phyloP scores from a whole-genome alignment of 495 filamentous ascomycete genomes.

The Tetracladium marchalianum region DNA sequence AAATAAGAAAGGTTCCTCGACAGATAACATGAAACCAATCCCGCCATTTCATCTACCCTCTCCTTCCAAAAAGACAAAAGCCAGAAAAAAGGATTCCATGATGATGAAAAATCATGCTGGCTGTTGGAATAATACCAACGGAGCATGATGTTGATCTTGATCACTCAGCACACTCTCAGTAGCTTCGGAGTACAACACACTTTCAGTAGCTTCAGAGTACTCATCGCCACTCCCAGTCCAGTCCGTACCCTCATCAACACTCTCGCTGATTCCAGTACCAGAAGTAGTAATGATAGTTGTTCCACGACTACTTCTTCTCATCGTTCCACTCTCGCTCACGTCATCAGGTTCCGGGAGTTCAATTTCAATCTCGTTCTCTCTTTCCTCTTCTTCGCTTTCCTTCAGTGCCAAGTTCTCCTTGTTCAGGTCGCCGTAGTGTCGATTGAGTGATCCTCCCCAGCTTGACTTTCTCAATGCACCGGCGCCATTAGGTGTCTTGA shows the following conservation, averaged over 20 bases:
- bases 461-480: slow-evolving; percentile 58
- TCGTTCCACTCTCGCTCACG: slow-evolving; percentile 13
- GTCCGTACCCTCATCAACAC: slow-evolving; percentile 17
- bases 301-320: slow-evolving; percentile 15
- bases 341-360: slow-evolving; percentile 21
- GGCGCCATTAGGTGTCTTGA: slow-evolving; percentile 57
- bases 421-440: slow-evolving; percentile 35
- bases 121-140: neutral
- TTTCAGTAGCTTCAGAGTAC: slow-evolving; percentile 2
- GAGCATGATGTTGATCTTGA: neutral
- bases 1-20: too few relatives aligned
- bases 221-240: slow-evolving; percentile 20
- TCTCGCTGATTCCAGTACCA: slow-evolving; percentile 13
- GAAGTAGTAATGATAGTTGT: slow-evolving; percentile 12
- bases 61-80: too few relatives aligned
- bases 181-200: neutral
- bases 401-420: slow-evolving; percentile 36
- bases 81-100: too few relatives aligned
- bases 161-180: neutral
- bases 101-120: neutral
- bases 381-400: slow-evolving; percentile 33
- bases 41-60: too few relatives aligned
- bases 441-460: slow-evolving; percentile 46
- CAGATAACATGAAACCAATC: too few relatives aligned
- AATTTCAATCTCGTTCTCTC: slow-evolving; percentile 10